Base-by-base conservation (phyloP, 2,329 filamentous ascomycete genomes). In the Venturia aucupariae region DNA sequence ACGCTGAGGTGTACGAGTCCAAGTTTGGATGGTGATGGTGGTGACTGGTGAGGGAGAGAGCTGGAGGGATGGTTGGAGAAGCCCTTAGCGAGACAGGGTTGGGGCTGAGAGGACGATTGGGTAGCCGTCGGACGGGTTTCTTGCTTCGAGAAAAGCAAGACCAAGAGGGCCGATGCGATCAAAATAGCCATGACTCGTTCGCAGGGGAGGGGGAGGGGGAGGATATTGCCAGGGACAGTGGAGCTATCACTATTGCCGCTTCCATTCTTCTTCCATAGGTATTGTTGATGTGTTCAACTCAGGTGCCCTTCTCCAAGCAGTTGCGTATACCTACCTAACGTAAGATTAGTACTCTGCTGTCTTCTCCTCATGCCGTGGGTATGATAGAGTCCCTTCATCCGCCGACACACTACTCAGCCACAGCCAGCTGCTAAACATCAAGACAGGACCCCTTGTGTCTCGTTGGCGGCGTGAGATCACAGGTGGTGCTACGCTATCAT, bases 101-200 rank as follows among this genome's bases (percentile, higher is more conserved):
- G 46, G 51, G 27, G 51, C 51, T 30, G 51, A 57, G 51, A 22
- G 51, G 30, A 35, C 19, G 11, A 57, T 19, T 57, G 51, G 51
- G 32, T 35, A 35, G 30, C 51, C 51, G 30, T 35, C 51, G 10
- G 51, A 35, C 30, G 51, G 51, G n/a, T n/a, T n/a, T n/a, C 22
- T 51, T 51, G n/a, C 15, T 38, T 57, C 51, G 51, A 57, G 51
- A 57, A 57, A 57, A 35, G 51, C 51, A 55, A 55, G 51, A 55
- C 13, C 27, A 57, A n/a, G 27, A 57, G 51, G 30, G 27, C 51
- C 30, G 51, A 57, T 57, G 32, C 46, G 51, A 57, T 57, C 51
- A 19, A 35, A n/a, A n/a, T 22, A 13, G 30, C 51, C 51, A 32
- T 57, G 51, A 57, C 51, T 57, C 30, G 51, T 30, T 22, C 32